A percentile compares a stretch with the other conserved stretches of the same genome.
Conservation (phyloP, 2,329 filamentous ascomycete genomes). For the Colletotrichum sp. region DNA sequence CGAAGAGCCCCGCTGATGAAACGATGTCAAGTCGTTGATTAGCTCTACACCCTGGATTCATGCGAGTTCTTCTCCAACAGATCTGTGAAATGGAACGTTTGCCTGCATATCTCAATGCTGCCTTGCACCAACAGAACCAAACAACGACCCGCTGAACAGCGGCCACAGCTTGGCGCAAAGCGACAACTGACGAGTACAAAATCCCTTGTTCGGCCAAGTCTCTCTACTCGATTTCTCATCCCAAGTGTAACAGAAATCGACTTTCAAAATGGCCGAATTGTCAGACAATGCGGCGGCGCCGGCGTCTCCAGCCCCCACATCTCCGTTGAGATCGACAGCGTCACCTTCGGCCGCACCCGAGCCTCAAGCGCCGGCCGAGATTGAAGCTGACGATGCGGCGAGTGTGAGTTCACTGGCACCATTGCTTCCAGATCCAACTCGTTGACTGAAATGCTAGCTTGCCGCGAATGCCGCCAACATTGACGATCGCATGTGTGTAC, state of each 20-base stretch:
- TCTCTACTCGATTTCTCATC: not conserved
- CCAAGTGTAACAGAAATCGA: not conserved
- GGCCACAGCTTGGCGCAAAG: not conserved
- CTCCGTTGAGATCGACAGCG: not conserved
- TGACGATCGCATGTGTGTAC: too few relatives aligned
- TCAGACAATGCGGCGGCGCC: not conserved
- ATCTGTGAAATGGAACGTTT: not conserved
- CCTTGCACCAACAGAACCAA: not conserved
- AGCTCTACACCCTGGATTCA: not conserved
- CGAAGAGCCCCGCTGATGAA: too few relatives aligned
- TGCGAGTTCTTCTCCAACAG: not conserved
- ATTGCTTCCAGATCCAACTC: too few relatives aligned
- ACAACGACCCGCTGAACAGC: not conserved
- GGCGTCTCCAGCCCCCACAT: not conserved
- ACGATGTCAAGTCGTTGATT: too few relatives aligned
- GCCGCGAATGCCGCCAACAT: too few relatives aligned
- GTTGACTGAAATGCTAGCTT: too few relatives aligned
- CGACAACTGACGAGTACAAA: not conserved
- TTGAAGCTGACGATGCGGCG: not conserved
- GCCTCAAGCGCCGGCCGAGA: not conserved
- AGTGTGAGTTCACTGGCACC: not conserved
- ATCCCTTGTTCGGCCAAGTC: not conserved
- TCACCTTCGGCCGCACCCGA: not conserved
- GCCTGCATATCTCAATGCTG: not conserved
- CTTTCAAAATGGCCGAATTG: not conserved